phyloP scores from a whole-genome alignment of 176 grass and related monocot species.

The Musa schizocarpa region DNA sequence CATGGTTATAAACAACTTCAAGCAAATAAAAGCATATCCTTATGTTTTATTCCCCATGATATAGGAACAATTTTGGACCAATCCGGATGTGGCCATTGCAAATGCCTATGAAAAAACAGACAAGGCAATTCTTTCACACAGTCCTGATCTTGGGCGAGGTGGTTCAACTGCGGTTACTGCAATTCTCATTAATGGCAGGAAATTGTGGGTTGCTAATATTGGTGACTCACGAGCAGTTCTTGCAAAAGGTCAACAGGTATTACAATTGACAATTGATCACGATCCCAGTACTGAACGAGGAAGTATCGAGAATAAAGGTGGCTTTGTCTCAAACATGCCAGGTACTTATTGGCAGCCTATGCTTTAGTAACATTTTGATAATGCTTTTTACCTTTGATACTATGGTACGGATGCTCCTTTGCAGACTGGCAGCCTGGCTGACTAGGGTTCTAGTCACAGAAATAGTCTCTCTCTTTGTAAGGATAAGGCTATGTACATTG shows the following conservation, averaged over 20 bases:
- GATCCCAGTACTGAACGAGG: conserved; percentile 65
- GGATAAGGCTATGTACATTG: too few species aligned
- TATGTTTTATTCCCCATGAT: background rate
- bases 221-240: conserved; percentile 91
- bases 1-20: background rate
- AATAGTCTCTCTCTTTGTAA: too few species aligned
- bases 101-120: conserved; percentile 91
- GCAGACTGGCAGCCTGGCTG: too few species aligned
- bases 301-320: conserved; percentile 71
- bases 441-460: too few species aligned
- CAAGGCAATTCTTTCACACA: conserved; percentile 62
- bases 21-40: background rate
- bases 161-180: conserved; percentile 70
- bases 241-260: conserved; percentile 49
- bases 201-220: conserved; percentile 87
- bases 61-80: conserved; percentile 85
- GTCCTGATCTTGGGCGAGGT: conserved; percentile 63
- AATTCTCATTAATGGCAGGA: conserved; percentile 56
- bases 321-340: conserved; percentile 96
- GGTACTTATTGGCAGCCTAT: conserved; percentile 20
- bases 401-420: too few species aligned
- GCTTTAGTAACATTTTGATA: background rate
- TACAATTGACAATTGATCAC: conserved; percentile 72
- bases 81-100: conserved; percentile 52
- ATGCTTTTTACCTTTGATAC: too few species aligned